A percentile compares a stretch with the other conserved stretches of the same genome.
phyloP scores from a whole-genome alignment of 768 basidiomycete species.

The Suillus subaureus region DNA sequence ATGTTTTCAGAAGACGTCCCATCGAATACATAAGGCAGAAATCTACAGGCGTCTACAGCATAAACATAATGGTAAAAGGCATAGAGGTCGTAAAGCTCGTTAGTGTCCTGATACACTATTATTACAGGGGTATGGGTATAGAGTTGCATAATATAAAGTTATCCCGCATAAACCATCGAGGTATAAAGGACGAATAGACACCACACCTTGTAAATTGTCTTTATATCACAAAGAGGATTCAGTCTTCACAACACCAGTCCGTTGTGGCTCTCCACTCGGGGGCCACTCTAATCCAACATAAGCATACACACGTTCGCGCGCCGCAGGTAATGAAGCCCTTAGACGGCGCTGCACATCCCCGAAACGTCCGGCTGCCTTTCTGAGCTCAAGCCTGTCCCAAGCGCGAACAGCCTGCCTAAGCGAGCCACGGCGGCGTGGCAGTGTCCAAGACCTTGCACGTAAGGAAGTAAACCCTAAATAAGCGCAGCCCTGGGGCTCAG shows the following conservation, averaged over 20 bases:
- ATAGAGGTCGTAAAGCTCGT: neutral
- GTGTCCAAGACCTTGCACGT: slow-evolving; percentile 16
- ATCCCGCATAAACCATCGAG: neutral
- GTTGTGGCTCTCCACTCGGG: neutral
- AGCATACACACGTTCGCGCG: slow-evolving; percentile 31
- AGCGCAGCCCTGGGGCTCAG: neutral
- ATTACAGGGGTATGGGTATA: neutral
- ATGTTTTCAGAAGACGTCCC: neutral
- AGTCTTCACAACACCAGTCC: neutral
- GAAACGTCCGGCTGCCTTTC: slow-evolving; percentile 29
- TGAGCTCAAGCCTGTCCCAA: slow-evolving; percentile 31
- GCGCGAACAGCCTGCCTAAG: slow-evolving; percentile 30
- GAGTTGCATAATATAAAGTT: neutral
- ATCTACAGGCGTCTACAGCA: neutral
- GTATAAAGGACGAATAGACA: neutral
- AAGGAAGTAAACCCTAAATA: slow-evolving; percentile 15
- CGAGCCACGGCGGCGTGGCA: slow-evolving; percentile 29
- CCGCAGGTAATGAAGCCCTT: slow-evolving; percentile 26
- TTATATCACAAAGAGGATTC: neutral
- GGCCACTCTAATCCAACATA: slow-evolving; percentile 26
- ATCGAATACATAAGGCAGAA: neutral
- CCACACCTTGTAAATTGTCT: neutral
- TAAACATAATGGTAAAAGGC: neutral
- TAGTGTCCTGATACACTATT: neutral
- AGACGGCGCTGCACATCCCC: slow-evolving; percentile 32